A percentile compares a stretch with the other conserved stretches of the same genome.
phyloP scores from a whole-genome alignment of 805 yeast species.

The Kodamaea neixiangensis region DNA sequence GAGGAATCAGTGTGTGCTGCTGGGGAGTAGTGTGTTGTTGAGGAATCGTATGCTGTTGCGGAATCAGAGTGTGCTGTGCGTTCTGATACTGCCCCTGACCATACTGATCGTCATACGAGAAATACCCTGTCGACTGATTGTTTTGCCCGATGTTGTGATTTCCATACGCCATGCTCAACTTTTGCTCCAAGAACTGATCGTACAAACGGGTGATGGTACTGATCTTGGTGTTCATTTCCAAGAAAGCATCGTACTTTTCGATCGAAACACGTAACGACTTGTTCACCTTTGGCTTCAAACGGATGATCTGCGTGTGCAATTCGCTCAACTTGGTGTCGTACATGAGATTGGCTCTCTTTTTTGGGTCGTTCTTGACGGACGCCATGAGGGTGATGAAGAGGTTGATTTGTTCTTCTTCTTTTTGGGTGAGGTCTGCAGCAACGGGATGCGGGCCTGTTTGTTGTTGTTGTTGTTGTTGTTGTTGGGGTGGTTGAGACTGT shows the following conservation, averaged over 20 bases:
- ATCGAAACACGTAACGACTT: conserved; percentile 57
- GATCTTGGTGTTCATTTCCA: conserved; percentile 76
- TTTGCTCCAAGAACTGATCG: conserved; percentile 68
- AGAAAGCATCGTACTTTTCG: conserved; percentile 61
- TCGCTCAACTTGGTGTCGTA: conserved; percentile 55
- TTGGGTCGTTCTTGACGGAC: conserved; percentile 49
- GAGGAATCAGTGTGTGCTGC: neutral
- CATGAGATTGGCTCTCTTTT: conserved; percentile 37
- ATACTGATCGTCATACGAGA: neutral
- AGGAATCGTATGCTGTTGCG: neutral
- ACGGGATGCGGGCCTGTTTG: neutral
- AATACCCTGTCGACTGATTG: neutral
- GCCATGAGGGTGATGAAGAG: conserved; percentile 68
- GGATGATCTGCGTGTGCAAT: conserved; percentile 58
- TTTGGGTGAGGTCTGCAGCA: conserved; percentile 20
- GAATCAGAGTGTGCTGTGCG: neutral
- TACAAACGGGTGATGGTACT: conserved; percentile 75
- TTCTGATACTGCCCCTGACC: neutral
- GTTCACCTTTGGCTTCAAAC: conserved; percentile 69
- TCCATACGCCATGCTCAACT: conserved; percentile 39
- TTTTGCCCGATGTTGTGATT: conserved; percentile 19
- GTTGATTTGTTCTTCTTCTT: conserved; percentile 70
- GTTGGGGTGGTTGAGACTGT: conserved; percentile 10
- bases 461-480: conserved; percentile 10
- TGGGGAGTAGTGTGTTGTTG: neutral